Percentiles rank a stretch among this genome's conserved stretches.
Evolutionary conservation across 2,329 filamentous ascomycete species (phyloP).

Genomic region (Plenodomus biglobosus): DNA sequence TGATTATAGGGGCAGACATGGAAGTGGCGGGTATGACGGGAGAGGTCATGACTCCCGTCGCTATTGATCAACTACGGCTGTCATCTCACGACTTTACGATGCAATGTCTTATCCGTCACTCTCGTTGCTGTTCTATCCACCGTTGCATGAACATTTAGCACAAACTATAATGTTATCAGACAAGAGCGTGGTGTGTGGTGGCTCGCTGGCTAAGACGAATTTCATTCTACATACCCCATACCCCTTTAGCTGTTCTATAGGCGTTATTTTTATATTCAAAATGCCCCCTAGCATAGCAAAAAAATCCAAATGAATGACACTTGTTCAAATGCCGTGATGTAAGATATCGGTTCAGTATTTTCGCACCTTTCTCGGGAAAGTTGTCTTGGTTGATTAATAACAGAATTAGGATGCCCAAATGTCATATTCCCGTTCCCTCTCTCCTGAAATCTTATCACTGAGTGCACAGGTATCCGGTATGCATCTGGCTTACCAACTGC

Average conservation of each 20-base stretch:
- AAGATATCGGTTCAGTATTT: too few relatives aligned
- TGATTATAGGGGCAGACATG: slow-evolving; percentile 30
- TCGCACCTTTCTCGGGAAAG: too few relatives aligned
- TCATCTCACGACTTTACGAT: slow-evolving; percentile 6
- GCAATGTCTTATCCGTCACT: not conserved
- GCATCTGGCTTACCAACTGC: not conserved
- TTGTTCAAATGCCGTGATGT: too few relatives aligned
- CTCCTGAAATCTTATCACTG: too few relatives aligned
- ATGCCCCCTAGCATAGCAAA: not conserved
- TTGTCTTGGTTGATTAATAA: too few relatives aligned
- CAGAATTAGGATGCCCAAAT: too few relatives aligned
- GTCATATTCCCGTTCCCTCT: too few relatives aligned
- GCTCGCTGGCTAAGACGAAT: not conserved
- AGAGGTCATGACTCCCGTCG: slow-evolving; percentile 34
- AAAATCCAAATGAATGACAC: not conserved
- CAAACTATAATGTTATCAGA: not conserved
- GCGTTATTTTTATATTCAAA: not conserved
- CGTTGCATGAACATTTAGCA: too few relatives aligned
- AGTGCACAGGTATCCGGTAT: not conserved
- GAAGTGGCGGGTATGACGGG: slow-evolving; percentile 32
- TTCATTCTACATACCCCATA: slow-evolving; percentile 1
- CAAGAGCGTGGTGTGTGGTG: not conserved
- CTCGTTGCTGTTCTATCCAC: too few relatives aligned
- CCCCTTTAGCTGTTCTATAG: not conserved
- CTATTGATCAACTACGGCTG: slow-evolving; percentile 19